Evolutionary conservation across 2,329 filamentous ascomycete genomes (phyloP), one percentile per base, ranked within the genome.

Genomic region (Scedosporium boydii): DNA sequence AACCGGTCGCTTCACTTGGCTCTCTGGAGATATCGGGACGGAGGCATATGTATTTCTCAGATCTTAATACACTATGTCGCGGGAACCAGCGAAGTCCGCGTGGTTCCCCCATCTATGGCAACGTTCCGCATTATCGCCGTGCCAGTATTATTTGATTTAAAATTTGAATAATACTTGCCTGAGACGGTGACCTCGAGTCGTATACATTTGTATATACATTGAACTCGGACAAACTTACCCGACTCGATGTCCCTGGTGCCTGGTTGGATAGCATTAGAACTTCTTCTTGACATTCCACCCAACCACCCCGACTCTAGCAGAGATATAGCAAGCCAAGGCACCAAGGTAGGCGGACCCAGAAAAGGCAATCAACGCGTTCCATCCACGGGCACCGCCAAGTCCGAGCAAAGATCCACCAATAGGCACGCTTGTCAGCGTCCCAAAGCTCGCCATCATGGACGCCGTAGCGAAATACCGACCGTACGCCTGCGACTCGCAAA

Each of bases 381-480:
- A 78, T 4, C 74, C 74, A 2, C 66, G 61, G 9, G 70, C 68
- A 1, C 63, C 51, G 1, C 70, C 70, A 10, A 73, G 66, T 4
- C 71, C 74, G 12, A 78, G 69, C 29, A 71, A 62, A 6, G 69
- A 69, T 12, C 64, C 64, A 4, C 46, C 64, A 23, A 62, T 59
- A 1, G 60, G 63, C 27, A 64, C 27, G 60, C 78, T 80, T 61
- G 73, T 78, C 3, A 81, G 70, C 0, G 79, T 87, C 65, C 88
- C 89, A 67, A 93, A 88, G 65, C 86, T 88, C 21, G 90, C 90
- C 48, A 93, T 78, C 61, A 89, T 91, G 71, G 91, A 91, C 62
- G 87, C 87, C 0, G 88, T 91, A 1, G 89, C 87, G 69, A 88
- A 90, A 69, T 89, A 90, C 18, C 88, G 78, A 0, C 89, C 90